Evolutionary conservation across 345 rosid species (phyloP).

Genomic region (Hypericum perforatum): DNA sequence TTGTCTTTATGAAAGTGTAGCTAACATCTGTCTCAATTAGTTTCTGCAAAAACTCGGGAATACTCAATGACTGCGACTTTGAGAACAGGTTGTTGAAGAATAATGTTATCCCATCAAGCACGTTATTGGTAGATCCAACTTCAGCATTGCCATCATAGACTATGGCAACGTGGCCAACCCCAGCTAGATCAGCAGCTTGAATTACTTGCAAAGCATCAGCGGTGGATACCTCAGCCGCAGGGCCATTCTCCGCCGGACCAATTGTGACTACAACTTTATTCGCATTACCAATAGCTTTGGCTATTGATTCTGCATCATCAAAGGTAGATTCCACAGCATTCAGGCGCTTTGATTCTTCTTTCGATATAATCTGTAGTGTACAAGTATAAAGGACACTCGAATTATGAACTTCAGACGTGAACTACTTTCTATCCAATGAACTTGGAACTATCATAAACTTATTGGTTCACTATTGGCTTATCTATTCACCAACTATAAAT

Average conservation of each 20-base stretch:
- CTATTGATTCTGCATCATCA: constrained; percentile 62
- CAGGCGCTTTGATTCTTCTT: constrained; percentile 61
- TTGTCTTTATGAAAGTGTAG: constrained; percentile 74
- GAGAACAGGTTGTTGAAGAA: constrained; percentile 74
- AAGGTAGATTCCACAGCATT: constrained; percentile 79
- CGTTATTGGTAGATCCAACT: constrained; percentile 49
- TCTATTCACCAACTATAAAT: too few relatives aligned
- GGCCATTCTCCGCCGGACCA: constrained; percentile 65
- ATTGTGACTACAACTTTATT: constrained; percentile 80
- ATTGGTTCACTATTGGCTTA: too few relatives aligned
- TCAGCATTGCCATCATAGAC: constrained; percentile 42
- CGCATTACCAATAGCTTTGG: constrained; percentile 96
- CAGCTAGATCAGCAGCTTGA: constrained; percentile 72
- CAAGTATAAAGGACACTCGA: neutral
- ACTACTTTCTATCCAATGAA: neutral
- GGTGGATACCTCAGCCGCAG: constrained; percentile 47
- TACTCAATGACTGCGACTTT: constrained; percentile 42
- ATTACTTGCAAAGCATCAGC: constrained; percentile 67
- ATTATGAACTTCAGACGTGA: neutral
- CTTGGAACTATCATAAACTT: neutral
- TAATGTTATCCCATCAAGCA: constrained; percentile 65
- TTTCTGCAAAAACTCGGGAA: constrained; percentile 58
- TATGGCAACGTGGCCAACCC: constrained; percentile 78
- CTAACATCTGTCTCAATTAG: constrained; percentile 55
- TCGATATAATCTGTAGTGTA: constrained; percentile 57